Percentiles rank a stretch among this genome's conserved stretches.
Conservation (phyloP, 768 basidiomycete genomes). For the Psilocybe cyanescens region DNA sequence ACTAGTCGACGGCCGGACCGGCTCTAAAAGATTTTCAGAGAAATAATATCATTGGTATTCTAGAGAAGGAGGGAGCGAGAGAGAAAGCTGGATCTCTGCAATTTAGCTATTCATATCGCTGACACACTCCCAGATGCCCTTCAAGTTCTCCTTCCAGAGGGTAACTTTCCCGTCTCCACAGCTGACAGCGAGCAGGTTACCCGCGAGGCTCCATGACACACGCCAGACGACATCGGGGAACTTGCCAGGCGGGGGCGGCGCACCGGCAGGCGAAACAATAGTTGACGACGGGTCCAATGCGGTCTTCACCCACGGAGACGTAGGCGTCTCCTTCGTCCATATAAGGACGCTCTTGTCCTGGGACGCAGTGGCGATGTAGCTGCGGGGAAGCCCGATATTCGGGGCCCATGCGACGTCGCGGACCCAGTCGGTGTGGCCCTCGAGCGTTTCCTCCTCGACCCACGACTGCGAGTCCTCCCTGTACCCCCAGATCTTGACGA, state of each 20-base stretch:
- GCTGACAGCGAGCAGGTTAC: constrained; percentile 94
- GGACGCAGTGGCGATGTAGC: constrained; percentile 95
- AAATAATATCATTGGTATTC: constrained; percentile 14
- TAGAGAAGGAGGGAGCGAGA: constrained; percentile 11
- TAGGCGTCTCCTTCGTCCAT: constrained; percentile 86
- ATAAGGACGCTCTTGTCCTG: constrained; percentile 92
- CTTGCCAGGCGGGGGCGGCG: constrained; percentile 62
- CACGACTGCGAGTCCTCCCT: constrained; percentile 87
- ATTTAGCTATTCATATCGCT: constrained; percentile 88
- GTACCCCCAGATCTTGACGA: constrained; percentile 94
- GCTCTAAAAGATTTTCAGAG: background rate
- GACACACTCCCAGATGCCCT: constrained; percentile 96
- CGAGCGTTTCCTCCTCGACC: constrained; percentile 88
- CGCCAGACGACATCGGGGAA: constrained; percentile 99
- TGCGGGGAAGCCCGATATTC: constrained; percentile 91
- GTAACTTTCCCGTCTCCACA: constrained; percentile 98
- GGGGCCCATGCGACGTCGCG: constrained; percentile 99
- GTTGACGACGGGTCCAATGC: constrained; percentile 73
- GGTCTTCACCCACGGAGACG: constrained; percentile 78
- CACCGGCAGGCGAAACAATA: constrained; percentile 46
- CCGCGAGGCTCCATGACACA: constrained; percentile 97
- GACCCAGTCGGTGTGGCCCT: constrained; percentile 97
- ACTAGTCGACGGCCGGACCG: background rate
- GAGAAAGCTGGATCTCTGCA: background rate
- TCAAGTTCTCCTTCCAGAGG: constrained; percentile 97